Base-by-base conservation (phyloP, 805 yeast species). In the Candida argentea region DNA sequence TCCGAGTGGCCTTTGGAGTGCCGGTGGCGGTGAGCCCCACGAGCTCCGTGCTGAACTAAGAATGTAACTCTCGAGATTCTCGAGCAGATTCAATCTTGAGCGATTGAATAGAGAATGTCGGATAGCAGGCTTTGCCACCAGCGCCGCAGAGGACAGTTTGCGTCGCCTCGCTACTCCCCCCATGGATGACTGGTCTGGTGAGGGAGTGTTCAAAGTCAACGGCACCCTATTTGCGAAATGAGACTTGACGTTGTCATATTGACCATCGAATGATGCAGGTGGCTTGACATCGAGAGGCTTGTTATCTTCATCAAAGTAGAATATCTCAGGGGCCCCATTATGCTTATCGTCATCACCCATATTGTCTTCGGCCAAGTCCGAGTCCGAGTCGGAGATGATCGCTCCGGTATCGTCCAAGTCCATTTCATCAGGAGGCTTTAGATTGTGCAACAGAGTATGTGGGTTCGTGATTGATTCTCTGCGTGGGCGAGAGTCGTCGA, bases 401-500 rank as follows among this genome's bases (percentile, higher is more conserved):
- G 55, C 56, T 18, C 40, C 37, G 4, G 44, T 29, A 24, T 25
- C 30, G 14, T 14, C 21, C 18, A 27, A 29, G 18, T 57, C 51
- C n/a, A n/a, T n/a, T 35, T 56, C 65, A 22, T 46, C 40, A 34
- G 78, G 78, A 9, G 70, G 44, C 33, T 56, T 64, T 14, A 65
- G 40, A 37, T 55, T 57, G 46, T 70, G 76, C 29, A 58, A 45
- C 38, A 65, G 71, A 11, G 57, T 46, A 22, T 49, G 48, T 16
- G 61, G 48, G 40, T 59, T 64, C 13, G 75, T 65, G 20, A 72
- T 72, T 9, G 73, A 66, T 41, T 68, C 74, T 35, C 78, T 53
- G 39, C 76, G 50, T 41, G 50, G 64, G 24, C 53, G 40, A 22
- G 56, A 39, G 24, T 60, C 65, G 27, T 55, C 50, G 17, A 59